Percentiles rank a stretch among this genome's conserved stretches.
phyloP scores from a whole-genome alignment of 2,329 filamentous ascomycete species.

The Tolypocladium nubicola region DNA sequence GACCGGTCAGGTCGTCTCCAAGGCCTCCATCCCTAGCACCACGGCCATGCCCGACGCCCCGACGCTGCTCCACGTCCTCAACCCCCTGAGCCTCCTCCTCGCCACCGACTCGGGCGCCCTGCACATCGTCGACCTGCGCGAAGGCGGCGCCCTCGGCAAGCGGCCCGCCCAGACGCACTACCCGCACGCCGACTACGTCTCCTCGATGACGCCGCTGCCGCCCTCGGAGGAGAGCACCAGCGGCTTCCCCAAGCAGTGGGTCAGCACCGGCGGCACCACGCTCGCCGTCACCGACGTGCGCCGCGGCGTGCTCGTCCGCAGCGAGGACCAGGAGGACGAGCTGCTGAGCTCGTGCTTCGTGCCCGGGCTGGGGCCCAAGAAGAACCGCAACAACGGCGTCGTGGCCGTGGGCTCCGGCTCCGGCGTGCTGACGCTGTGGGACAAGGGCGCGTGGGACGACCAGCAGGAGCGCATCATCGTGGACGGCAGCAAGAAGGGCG shows the following conservation, averaged over 20 bases:
- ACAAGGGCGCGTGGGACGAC: constrained; percentile 89
- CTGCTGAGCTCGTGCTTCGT: constrained; percentile 74
- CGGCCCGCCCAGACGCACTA: constrained; percentile 70
- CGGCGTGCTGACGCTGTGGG: constrained; percentile 86
- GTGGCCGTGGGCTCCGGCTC: constrained; percentile 65
- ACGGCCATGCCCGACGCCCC: constrained; percentile 56
- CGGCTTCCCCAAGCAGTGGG: constrained; percentile 88
- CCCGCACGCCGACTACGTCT: constrained; percentile 89
- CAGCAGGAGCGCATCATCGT: constrained; percentile 83
- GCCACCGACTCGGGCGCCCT: constrained; percentile 84
- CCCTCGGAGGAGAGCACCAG: constrained; percentile 72
- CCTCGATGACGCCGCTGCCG: constrained; percentile 74
- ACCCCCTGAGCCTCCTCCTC: constrained; percentile 78
- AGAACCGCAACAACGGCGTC: constrained; percentile 57
- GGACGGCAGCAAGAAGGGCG: constrained; percentile 42
- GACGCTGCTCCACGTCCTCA: constrained; percentile 71
- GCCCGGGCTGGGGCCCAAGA: constrained; percentile 60
- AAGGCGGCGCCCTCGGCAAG: constrained; percentile 39
- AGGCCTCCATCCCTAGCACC: constrained; percentile 62
- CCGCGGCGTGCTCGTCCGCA: constrained; percentile 74
- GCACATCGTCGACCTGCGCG: constrained; percentile 77
- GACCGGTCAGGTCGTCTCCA: constrained; percentile 63
- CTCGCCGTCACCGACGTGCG: constrained; percentile 83
- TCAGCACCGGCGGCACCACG: constrained; percentile 86
- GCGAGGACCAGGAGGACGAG: constrained; percentile 92